A percentile compares a stretch with the other conserved stretches of the same genome.
Evolutionary conservation across 495 filamentous ascomycete species (phyloP).

Genomic region (Daldinia childiae): DNA sequence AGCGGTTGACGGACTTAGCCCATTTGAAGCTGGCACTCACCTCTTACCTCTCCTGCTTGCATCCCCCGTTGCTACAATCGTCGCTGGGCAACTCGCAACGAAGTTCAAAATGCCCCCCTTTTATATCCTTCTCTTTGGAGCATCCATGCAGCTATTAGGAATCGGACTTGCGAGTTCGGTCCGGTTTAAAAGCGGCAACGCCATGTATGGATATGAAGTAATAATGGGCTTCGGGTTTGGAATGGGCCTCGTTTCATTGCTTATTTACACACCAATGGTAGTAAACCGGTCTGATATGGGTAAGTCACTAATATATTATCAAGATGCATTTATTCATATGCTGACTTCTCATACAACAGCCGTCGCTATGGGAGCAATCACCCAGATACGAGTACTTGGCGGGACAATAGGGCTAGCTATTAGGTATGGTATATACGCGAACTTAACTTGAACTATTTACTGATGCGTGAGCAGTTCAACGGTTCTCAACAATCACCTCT

Average conservation of each 20-base stretch:
- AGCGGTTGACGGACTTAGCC: slow-evolving; percentile 37
- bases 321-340: background rate
- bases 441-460: background rate
- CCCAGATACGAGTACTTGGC: slow-evolving; percentile 61
- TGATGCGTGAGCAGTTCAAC: slow-evolving; percentile 21
- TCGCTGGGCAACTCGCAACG: slow-evolving; percentile 46
- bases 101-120: slow-evolving; percentile 54
- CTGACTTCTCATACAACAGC: slow-evolving; percentile 36
- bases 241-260: slow-evolving; percentile 50
- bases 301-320: slow-evolving; percentile 37
- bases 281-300: slow-evolving; percentile 55
- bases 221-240: slow-evolving; percentile 60
- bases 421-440: slow-evolving; percentile 7
- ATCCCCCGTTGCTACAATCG: slow-evolving; percentile 51
- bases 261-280: slow-evolving; percentile 53
- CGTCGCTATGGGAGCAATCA: slow-evolving; percentile 57
- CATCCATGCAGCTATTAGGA: slow-evolving; percentile 56
- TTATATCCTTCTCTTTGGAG: slow-evolving; percentile 56
- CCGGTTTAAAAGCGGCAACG: slow-evolving; percentile 37
- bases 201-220: slow-evolving; percentile 57
- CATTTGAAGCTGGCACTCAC: slow-evolving; percentile 40
- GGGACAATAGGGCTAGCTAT: slow-evolving; percentile 57
- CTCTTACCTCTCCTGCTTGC: slow-evolving; percentile 56
- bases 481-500: slow-evolving; percentile 32
- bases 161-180: slow-evolving; percentile 57